Evolutionary conservation across 192 early-diverging fungal genomes (phyloP), one percentile per base, ranked within the genome.

Genomic region (Dissophora ornata): DNA sequence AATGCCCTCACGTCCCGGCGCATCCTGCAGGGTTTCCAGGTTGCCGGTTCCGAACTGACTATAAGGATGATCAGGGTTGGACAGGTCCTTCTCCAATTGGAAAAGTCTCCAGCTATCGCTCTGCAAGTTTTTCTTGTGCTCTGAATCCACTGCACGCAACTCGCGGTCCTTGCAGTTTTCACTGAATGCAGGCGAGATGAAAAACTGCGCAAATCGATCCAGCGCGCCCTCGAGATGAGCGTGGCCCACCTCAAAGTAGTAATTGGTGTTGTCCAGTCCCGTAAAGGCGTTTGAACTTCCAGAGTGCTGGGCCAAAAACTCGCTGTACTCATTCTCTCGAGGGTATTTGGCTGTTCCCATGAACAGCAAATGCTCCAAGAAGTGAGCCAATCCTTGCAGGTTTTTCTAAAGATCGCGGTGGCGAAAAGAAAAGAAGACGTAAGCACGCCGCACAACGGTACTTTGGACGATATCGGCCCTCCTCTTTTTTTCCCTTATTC

Each of bases 41-140:
- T 91, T 96, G 15, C 97, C 97, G 2, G 95, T 97, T 33, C 93
- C 95, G 85, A 98, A 99, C 63, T 94, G 90, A 57, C 84, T 86
- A 67, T 89, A 96, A 18, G 96, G 96, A 59, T 98, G 94, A 26
- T 82, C 58, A 1, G 88, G 89, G 65, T 87, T 89, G 5, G 85
- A 90, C 30, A 98, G 83, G 36, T 89, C 83, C 69, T 94, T 95
- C 53, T 95, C 87, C 16, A 99, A 74, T 79, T 98, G 96, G 70
- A 91, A 92, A 60, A 93, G 85, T 29, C 95, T 85, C 95, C 96
- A 97, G 62, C 80, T 83, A 69, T 99, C 96, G 40, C 82, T 87
- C 77, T 97, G 95, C n/a, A 94, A 69, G 80, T 98, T 97, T 75
- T 95, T 95, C 64, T 96, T 95, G 84, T 96, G 93, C 69, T 98